Conservation (phyloP, 2,329 filamentous ascomycete species). For the Botryosphaeria dothidea region DNA sequence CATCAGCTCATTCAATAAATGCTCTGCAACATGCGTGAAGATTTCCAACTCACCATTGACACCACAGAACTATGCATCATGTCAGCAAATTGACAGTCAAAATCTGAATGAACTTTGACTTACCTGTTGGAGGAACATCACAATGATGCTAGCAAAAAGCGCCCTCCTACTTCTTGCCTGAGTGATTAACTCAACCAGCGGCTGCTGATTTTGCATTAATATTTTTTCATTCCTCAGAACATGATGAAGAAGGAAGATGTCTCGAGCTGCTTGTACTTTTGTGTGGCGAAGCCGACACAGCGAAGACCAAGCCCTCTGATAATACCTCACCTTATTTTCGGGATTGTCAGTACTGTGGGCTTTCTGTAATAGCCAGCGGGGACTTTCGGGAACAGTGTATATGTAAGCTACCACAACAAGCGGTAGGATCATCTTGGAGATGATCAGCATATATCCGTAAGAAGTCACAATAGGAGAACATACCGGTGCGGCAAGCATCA, state of each 20-base stretch:
- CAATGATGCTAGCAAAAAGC: conserved; percentile 26
- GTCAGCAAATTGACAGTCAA: neutral
- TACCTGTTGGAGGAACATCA: conserved; percentile 34
- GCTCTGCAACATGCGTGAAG: no score
- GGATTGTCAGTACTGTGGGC: conserved; percentile 23
- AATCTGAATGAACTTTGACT: accelerated
- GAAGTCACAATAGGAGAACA: conserved; percentile 27
- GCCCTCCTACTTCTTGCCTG: conserved; percentile 30
- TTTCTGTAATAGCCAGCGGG: conserved; percentile 27
- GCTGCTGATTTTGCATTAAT: conserved; percentile 32
- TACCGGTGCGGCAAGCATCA: conserved; percentile 35
- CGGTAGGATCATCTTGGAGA: conserved; percentile 26
- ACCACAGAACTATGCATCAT: conserved; percentile 24
- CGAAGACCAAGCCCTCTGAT: conserved; percentile 38
- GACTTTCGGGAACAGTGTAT: conserved; percentile 27
- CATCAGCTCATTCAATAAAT: neutral
- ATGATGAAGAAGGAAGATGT: conserved; percentile 51
- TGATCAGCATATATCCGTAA: conserved; percentile 25
- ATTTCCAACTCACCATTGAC: conserved; percentile 27
- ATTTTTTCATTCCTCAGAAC: conserved; percentile 34
- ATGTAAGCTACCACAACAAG: conserved; percentile 28
- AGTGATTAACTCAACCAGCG: conserved; percentile 27
- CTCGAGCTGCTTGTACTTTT: conserved; percentile 54
- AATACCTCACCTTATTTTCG: conserved; percentile 39
- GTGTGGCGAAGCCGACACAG: conserved; percentile 57